Evolutionary conservation across 306 rosid species (phyloP).

Genomic region (Lupinus albus): DNA sequence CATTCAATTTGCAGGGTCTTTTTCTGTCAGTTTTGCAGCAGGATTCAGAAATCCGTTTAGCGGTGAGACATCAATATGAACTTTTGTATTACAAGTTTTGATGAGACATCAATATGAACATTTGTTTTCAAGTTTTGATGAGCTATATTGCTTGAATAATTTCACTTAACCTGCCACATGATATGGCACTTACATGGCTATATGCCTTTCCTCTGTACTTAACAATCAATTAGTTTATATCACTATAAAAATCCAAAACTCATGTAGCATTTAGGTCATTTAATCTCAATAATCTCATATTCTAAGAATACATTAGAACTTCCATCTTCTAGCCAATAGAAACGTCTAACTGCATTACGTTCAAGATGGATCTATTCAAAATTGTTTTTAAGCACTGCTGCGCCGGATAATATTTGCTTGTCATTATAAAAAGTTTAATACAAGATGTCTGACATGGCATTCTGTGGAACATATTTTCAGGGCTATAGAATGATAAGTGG

Average conservation of each 20-base stretch:
- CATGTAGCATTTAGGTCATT: background rate
- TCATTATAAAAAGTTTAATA: slow-evolving; percentile 6
- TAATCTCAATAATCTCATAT: background rate
- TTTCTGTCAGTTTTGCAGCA: slow-evolving; percentile 74
- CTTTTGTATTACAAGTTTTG: slow-evolving; percentile 16
- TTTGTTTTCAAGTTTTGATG: slow-evolving; percentile 19
- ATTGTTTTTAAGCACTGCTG: background rate
- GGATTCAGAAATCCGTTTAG: slow-evolving; percentile 78
- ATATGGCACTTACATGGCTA: background rate
- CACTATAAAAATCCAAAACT: slow-evolving; percentile 30
- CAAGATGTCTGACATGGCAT: slow-evolving; percentile 28
- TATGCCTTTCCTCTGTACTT: slow-evolving; percentile 8
- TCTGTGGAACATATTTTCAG: slow-evolving; percentile 51
- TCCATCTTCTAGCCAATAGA: slow-evolving; percentile 1
- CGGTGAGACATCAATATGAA: slow-evolving; percentile 60
- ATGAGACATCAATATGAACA: slow-evolving; percentile 29
- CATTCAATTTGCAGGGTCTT: slow-evolving; percentile 71
- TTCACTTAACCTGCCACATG: slow-evolving; percentile 8
- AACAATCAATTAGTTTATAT: slow-evolving; percentile 26
- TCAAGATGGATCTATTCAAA: slow-evolving; percentile 20
- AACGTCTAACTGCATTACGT: background rate
- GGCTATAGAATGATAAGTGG: slow-evolving; percentile 76
- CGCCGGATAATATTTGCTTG: background rate
- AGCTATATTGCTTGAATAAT: background rate
- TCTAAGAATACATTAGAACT: background rate